These are phyloP conservation scores for Cercospora sojina DNA, from an alignment of 2,329 filamentous ascomycete genomes.

Conservation along the genomic window DNA sequence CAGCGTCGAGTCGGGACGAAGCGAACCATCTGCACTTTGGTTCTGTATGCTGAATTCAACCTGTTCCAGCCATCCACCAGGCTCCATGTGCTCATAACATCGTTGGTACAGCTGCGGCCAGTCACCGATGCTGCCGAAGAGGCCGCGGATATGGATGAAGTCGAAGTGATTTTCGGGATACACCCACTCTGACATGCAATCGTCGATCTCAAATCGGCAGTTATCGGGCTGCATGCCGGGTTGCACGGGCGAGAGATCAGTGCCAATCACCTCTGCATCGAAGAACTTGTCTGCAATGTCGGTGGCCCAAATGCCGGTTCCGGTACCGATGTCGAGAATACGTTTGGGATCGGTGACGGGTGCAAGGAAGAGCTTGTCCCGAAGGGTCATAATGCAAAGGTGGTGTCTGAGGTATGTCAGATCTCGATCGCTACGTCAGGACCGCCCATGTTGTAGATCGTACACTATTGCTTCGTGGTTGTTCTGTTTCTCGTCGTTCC, in stretches of 20 bases:
- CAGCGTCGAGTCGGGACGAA: slow-evolving; percentile 28
- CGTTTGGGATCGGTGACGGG: slow-evolving; percentile 30
- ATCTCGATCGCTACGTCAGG: not conserved
- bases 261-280: slow-evolving; percentile 40
- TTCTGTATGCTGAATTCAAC: slow-evolving; percentile 40
- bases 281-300: slow-evolving; percentile 38
- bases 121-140: slow-evolving; percentile 44
- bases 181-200: slow-evolving; percentile 43
- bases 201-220: slow-evolving; percentile 48
- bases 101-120: slow-evolving; percentile 44
- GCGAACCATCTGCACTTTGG: slow-evolving; percentile 32
- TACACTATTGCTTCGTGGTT: slow-evolving; percentile 35
- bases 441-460: not conserved
- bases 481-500: slow-evolving; percentile 38
- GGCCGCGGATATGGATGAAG: slow-evolving; percentile 44
- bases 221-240: slow-evolving; percentile 39
- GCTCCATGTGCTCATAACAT: slow-evolving; percentile 40
- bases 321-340: slow-evolving; percentile 49
- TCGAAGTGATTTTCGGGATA: slow-evolving; percentile 43
- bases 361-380: slow-evolving; percentile 35
- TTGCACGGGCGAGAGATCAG: slow-evolving; percentile 41
- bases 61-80: slow-evolving; percentile 47
- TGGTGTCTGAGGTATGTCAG: slow-evolving; percentile 39
- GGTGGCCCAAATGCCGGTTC: slow-evolving; percentile 46
- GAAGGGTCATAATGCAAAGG: slow-evolving; percentile 41